phyloP scores from a whole-genome alignment of 179 eudicot genomes.

The Spergularia azorica region DNA sequence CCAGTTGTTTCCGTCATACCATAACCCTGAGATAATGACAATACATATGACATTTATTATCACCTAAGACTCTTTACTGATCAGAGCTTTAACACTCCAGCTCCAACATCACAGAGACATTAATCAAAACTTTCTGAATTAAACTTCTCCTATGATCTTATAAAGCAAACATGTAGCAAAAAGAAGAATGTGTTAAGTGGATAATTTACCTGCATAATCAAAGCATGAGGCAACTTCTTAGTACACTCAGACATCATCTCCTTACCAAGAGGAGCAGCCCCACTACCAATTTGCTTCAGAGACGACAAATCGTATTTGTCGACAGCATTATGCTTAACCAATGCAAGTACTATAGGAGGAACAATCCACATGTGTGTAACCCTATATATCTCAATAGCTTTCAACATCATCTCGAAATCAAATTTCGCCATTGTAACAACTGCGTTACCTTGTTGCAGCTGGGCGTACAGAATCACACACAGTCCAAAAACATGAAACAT shows the following conservation, averaged over 20 bases:
- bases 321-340: constrained; percentile 51
- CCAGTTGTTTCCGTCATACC: constrained; percentile 74
- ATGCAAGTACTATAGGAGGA: constrained; percentile 62
- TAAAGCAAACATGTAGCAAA: not conserved
- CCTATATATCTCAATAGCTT: constrained; percentile 40
- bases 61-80: too few relatives aligned
- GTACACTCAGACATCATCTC: constrained; percentile 37
- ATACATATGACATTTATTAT: not conserved
- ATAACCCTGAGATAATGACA: constrained; percentile 46
- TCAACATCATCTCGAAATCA: constrained; percentile 51
- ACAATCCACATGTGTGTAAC: constrained; percentile 59
- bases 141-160: too few relatives aligned
- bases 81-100: too few relatives aligned
- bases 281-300: constrained; percentile 63
- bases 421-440: constrained; percentile 54
- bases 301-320: constrained; percentile 58
- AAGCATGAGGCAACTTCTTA: constrained; percentile 46
- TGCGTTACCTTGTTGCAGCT: constrained; percentile 54
- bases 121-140: not conserved
- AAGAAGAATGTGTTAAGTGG: not conserved
- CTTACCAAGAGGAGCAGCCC: constrained; percentile 86
- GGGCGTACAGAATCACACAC: constrained; percentile 40
- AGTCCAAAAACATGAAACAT: constrained; percentile 74
- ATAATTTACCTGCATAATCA: constrained; percentile 47
- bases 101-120: too few relatives aligned